phyloP scores from a whole-genome alignment of 495 filamentous ascomycete genomes.

The Hyaloscypha bicolor region DNA sequence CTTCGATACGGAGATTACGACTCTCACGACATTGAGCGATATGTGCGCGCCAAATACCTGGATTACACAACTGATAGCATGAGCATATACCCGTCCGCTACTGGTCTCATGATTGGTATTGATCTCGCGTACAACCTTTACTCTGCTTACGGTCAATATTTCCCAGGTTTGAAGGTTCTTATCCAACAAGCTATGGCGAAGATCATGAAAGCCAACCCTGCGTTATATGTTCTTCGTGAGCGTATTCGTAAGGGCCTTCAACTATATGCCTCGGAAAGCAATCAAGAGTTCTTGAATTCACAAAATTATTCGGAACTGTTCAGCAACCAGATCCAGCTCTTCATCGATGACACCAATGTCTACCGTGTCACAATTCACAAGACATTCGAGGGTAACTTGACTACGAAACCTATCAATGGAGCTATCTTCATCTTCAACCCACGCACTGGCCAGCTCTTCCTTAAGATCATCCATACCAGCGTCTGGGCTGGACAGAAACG shows the following conservation, averaged over 20 bases:
- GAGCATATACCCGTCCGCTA: conserved; percentile 98
- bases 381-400: conserved; percentile 99
- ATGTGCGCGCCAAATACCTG: conserved; percentile 96
- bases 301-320: conserved; percentile 99
- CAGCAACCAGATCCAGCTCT: conserved; percentile 98
- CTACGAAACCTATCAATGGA: conserved; percentile 99
- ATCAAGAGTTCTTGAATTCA: conserved; percentile 98
- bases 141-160: conserved; percentile 97
- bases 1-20: conserved; percentile 99
- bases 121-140: conserved; percentile 98
- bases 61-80: conserved; percentile 99
- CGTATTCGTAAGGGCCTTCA: conserved; percentile 99
- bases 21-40: conserved; percentile 97
- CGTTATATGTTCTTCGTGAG: conserved; percentile 93
- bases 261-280: conserved; percentile 97
- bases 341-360: conserved; percentile 99
- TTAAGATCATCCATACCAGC: conserved; percentile 99
- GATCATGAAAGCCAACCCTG: conserved; percentile 99
- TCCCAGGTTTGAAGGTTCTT: conserved; percentile 96
- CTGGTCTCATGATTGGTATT: conserved; percentile 97
- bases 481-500: conserved; percentile 99
- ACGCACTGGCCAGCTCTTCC: conserved; percentile 93
- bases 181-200: conserved; percentile 99
- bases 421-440: conserved; percentile 99
- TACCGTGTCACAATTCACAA: conserved; percentile 99